These are phyloP conservation scores for Scutellospora calospora DNA, from an alignment of 371 early-diverging fungal genomes.

Conservation along the genomic window DNA sequence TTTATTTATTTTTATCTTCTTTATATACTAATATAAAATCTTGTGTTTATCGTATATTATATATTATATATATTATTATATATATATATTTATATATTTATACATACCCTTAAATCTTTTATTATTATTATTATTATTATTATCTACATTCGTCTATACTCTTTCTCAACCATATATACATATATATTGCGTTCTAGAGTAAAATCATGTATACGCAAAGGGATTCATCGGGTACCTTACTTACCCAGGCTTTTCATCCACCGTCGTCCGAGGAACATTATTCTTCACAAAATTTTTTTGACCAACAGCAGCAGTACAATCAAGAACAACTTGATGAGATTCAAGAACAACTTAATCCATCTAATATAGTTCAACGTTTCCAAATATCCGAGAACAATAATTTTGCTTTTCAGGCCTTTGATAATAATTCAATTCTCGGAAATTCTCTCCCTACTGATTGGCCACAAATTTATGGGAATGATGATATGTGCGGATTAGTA, in stretches of 20 bases:
- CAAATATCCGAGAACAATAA: background rate
- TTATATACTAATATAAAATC: too few relatives aligned
- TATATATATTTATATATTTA: too few relatives aligned
- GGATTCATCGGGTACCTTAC: background rate
- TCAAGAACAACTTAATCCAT: slow-evolving; percentile 17
- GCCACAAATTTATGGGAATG: background rate
- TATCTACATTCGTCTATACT: background rate
- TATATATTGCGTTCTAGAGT: background rate
- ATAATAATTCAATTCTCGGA: slow-evolving; percentile 17
- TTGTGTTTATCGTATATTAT: too few relatives aligned
- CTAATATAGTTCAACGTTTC: slow-evolving; percentile 22
- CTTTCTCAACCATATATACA: background rate
- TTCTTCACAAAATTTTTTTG: background rate
- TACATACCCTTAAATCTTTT: too few relatives aligned
- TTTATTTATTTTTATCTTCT: too few relatives aligned
- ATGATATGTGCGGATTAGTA: slow-evolving; percentile 13
- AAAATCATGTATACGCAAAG: slow-evolving; percentile 18
- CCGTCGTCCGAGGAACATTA: slow-evolving; percentile 24
- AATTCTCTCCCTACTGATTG: slow-evolving; percentile 17
- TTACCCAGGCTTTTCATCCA: slow-evolving; percentile 36
- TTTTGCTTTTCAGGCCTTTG: slow-evolving; percentile 27
- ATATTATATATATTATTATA: background rate
- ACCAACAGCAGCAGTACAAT: slow-evolving; percentile 22
- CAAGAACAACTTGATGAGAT: slow-evolving; percentile 31
- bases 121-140: too few relatives aligned